phyloP scores from a whole-genome alignment of 164 flowering plant species.

The Berberis thunbergii region DNA sequence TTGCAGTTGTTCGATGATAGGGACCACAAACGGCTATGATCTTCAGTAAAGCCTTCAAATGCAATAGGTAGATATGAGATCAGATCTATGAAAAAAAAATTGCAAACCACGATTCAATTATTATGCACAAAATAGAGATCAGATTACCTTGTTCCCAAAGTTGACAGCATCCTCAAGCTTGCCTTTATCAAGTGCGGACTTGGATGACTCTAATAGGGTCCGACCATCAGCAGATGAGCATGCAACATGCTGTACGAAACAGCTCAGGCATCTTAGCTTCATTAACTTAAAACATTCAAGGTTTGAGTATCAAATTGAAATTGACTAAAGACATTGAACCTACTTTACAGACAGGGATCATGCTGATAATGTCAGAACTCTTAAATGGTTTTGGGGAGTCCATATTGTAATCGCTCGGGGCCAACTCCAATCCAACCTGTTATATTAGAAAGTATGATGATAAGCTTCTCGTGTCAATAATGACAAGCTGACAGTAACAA shows the following conservation, averaged over 20 bases:
- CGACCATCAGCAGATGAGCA: constrained; percentile 92
- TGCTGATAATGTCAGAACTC: constrained; percentile 60
- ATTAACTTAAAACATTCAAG: background rate
- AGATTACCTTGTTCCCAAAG: constrained; percentile 67
- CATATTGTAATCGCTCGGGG: constrained; percentile 77
- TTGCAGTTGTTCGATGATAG: constrained; percentile 75
- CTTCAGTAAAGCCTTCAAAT: constrained; percentile 67
- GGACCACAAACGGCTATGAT: constrained; percentile 91
- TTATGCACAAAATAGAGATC: background rate
- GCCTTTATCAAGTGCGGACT: constrained; percentile 86
- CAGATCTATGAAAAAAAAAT: constrained; percentile 1
- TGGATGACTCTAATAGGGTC: constrained; percentile 70
- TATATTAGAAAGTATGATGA: background rate
- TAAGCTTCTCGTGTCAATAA: background rate
- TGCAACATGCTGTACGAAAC: constrained; percentile 51
- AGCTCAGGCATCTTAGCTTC: constrained; percentile 5
- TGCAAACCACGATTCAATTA: background rate
- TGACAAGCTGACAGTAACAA: too few relatives aligned
- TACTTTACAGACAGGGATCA: constrained; percentile 80
- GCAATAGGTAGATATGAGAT: constrained; percentile 9
- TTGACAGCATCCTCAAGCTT: constrained; percentile 84
- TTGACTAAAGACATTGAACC: constrained; percentile 8
- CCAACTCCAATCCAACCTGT: constrained; percentile 84
- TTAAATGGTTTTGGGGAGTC: constrained; percentile 48
- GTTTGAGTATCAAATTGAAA: background rate